Evolutionary conservation across 2,329 filamentous ascomycete species (phyloP).

Genomic region (Amphichorda felina): DNA sequence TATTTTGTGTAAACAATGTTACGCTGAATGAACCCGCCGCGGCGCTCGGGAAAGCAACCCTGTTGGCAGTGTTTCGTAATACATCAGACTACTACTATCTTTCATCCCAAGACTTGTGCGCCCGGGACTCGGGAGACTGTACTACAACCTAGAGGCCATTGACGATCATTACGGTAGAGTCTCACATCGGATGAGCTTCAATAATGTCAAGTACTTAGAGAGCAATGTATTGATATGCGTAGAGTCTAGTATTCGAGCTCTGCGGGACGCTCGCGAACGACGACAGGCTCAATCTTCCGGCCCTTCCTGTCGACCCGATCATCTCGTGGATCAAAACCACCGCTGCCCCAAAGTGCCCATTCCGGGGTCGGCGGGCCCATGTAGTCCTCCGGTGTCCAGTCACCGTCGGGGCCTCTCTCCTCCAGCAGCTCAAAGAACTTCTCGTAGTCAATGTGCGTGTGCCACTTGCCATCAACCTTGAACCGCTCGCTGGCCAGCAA

Average conservation of each 20-base stretch:
- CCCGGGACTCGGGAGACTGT: neutral
- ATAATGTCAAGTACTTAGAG: neutral
- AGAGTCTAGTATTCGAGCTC: slow-evolving; percentile 3
- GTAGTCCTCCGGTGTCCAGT: slow-evolving; percentile 84
- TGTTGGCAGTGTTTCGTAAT: slow-evolving; percentile 9
- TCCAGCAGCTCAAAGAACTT: slow-evolving; percentile 79
- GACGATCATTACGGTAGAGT: neutral
- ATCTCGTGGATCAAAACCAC: slow-evolving; percentile 87
- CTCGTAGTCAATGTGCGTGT: slow-evolving; percentile 83
- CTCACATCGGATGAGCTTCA: neutral
- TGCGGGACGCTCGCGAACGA: slow-evolving; percentile 17
- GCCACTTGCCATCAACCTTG: slow-evolving; percentile 66
- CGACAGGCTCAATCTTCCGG: slow-evolving; percentile 40
- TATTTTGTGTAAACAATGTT: slow-evolving; percentile 26
- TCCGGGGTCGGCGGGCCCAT: slow-evolving; percentile 75
- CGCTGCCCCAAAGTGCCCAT: slow-evolving; percentile 91
- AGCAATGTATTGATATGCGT: too few species aligned
- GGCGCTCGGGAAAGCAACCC: slow-evolving; percentile 17
- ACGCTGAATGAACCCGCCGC: slow-evolving; percentile 17
- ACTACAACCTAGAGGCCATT: too few species aligned
- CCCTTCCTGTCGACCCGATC: slow-evolving; percentile 81
- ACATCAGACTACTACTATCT: neutral
- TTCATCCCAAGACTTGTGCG: neutral
- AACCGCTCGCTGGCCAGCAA: slow-evolving; percentile 78
- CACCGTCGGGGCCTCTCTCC: slow-evolving; percentile 47